phyloP scores from a whole-genome alignment of 306 rosid species.

The Notholithocarpus densiflorus region DNA sequence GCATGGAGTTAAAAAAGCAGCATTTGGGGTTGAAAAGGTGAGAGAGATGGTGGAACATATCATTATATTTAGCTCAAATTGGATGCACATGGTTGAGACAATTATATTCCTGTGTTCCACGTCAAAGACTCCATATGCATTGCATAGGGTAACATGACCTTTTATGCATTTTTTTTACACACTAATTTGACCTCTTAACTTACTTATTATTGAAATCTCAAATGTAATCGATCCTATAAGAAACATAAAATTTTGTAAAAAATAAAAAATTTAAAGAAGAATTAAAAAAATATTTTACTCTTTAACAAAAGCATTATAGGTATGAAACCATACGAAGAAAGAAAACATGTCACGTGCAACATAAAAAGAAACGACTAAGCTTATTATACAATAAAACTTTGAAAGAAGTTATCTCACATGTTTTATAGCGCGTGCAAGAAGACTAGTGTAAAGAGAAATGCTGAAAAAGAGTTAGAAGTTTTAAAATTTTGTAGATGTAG shows the following conservation, averaged over 20 bases:
- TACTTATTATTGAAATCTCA: not conserved
- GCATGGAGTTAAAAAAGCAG: not conserved
- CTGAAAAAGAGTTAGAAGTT: not conserved
- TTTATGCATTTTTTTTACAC: not conserved
- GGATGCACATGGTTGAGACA: conserved; percentile 49
- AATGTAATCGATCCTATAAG: not conserved
- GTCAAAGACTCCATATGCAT: conserved; percentile 20
- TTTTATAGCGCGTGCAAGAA: not conserved
- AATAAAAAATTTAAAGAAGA: not conserved
- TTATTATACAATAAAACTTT: not conserved
- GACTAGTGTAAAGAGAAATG: not conserved
- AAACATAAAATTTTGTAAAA: not conserved
- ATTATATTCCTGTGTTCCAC: conserved; percentile 30
- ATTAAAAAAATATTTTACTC: not conserved
- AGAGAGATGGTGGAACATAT: conserved; percentile 32
- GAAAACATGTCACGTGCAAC: not conserved
- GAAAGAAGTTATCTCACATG: not conserved
- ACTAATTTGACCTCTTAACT: not conserved
- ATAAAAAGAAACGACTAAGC: not conserved
- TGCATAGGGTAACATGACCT: conserved; percentile 29
- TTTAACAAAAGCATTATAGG: not conserved
- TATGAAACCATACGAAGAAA: not conserved
- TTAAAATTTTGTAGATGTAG: not conserved
- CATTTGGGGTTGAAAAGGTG: conserved; percentile 26
- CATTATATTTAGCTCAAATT: conserved; percentile 35